Base-by-base conservation (phyloP, 192 early-diverging fungal genomes). In the Phycomyces nitens region DNA sequence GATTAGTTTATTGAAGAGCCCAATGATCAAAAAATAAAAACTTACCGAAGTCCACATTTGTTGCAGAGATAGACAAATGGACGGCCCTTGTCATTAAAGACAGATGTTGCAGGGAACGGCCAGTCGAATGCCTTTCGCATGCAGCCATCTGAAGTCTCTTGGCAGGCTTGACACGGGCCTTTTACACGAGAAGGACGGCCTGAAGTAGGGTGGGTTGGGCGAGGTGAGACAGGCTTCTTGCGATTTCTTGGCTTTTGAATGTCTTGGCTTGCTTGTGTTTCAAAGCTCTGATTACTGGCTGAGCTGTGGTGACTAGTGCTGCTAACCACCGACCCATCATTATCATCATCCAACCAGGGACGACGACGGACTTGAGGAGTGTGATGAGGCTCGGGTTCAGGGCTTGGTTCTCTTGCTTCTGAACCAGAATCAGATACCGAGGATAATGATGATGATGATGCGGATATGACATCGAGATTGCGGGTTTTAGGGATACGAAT, bases 41-140 rank as follows among this genome's bases (percentile, higher is more conserved):
- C 65, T 59, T 70, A 75, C 73, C 74, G 53, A 26, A 75, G 65
- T 34, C 74, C 69, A 64, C 74, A 75, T 59, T 75, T 75, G 61
- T 75, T 75, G 56, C 74, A 75, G 16, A 75, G 61, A 58, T 70
- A 67, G 26, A 70, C 68, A 75, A 60, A 75, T 29, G 65, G 44
- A 49, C 49, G 43, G 14, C 68, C 74, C 27, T 75, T 70, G 56
- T 67, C 65, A 60, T 75, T 54, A 42, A 67, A 65, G 16, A 65
- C 50, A 0, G 61, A 42, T 16, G 15, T 43, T 23, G 63, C 44
- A 5, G 53, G 18, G 16, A 75, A 70, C 1, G 74, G 74, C 74
- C 74, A 75, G 49, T 70, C 44, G 49, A 70, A 75, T n/a, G 68
- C 74, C 23, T 75, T 75, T 10, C 69, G 74, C 65, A 75, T 75